Evolutionary conservation across 768 basidiomycete genomes (phyloP), one percentile per base, ranked within the genome.

Genomic region (Terana coerulea): DNA sequence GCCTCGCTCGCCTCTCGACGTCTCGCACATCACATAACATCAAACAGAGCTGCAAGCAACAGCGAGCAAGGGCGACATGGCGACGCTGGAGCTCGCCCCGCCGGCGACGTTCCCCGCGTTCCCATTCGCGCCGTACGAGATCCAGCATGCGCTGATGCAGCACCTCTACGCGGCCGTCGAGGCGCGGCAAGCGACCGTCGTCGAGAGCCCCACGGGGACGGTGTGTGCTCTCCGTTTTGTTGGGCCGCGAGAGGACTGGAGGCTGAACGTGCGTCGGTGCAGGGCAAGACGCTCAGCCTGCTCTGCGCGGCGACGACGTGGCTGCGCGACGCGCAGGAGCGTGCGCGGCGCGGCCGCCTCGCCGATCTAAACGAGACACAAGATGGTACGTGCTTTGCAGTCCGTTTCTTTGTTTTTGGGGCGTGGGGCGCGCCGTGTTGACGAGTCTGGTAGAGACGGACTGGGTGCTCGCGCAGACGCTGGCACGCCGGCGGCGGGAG

Each of bases 151-250:
- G 30, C 80, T 98, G 24, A 97, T 98, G 95, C 81, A 74, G 15
- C 90, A 93, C 56, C 71, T 98, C 1, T 98, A 94, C 66, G 60
- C 75, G 5, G 76, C 86, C 0, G 87, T 97, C 39, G 91, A 95
- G 64, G 58, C 71, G n/a, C 72, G 72, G 39, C 82, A 83, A 57
- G 79, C 97, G 15, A 80, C 91, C 1, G 86, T 98, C 43, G 77
- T 95, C 26, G 91, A 94, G 67, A 90, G 87, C 58, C 92, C 92
- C 0, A 94, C 92, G 0, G 92, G 91, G 59, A 94, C 91, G 22
- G 91, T 91, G 52, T 66, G 79, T 61, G 36, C 30, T 10, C 45
- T 21, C 10, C 7, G 14, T 22, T 8, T 11, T 25, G 36, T 50
- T 25, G 3, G 34, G 9, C 7, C 37, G 25, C 46, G 21, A 29